These are phyloP conservation scores for Paramecium octaurelia DNA, from an alignment of 73 alveolate species.

Conservation along the genomic window DNA sequence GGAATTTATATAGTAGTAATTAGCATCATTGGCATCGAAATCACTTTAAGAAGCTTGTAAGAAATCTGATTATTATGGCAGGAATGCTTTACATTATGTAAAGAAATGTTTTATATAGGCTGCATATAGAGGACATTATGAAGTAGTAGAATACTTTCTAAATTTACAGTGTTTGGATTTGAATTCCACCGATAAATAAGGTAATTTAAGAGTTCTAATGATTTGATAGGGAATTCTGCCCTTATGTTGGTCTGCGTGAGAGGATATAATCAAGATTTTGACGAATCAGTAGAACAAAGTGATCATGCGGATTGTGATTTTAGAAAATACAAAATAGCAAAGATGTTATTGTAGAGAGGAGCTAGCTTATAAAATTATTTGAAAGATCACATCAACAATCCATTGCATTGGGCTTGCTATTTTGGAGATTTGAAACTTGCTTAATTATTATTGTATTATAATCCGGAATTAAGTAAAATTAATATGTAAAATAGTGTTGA, in stretches of 20 bases:
- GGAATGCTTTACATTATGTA: constrained; percentile 13
- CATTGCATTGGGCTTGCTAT: constrained; percentile 9
- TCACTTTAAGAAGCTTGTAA: neutral
- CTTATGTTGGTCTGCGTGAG: neutral
- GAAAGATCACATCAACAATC: neutral
- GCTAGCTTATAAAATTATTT: neutral
- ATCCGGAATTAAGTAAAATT: neutral
- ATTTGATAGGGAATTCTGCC: neutral
- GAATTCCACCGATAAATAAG: neutral
- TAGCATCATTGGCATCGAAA: neutral
- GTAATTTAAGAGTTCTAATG: neutral
- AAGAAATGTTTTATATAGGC: neutral
- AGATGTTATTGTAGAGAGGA: neutral
- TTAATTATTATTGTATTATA: neutral
- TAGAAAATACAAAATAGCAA: neutral
- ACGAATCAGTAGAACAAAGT: neutral
- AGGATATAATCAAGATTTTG: neutral
- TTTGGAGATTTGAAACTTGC: neutral
- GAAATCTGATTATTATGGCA: neutral
- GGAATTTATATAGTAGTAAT: neutral
- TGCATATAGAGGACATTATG: constrained; percentile 18
- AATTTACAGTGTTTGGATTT: neutral
- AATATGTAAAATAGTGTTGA: neutral
- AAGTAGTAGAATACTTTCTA: constrained; percentile 25
- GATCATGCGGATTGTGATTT: neutral